These are phyloP conservation scores for Rubia yunnanensis DNA, from an alignment of 257 asterid species.

Conservation along the genomic window DNA sequence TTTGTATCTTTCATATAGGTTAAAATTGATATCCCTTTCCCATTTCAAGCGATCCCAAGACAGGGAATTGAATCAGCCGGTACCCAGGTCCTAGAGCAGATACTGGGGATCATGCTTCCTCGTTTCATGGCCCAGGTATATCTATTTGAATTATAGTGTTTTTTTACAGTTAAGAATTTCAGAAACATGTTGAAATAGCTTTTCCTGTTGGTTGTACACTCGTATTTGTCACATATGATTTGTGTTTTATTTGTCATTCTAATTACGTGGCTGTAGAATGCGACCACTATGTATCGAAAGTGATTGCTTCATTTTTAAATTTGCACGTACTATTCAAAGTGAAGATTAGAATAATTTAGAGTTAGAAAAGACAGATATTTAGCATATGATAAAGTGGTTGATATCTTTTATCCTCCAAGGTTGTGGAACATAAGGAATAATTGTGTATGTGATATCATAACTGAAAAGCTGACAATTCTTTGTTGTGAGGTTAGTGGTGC, in stretches of 20 bases:
- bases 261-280: background rate
- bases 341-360: background rate
- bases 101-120: conserved; percentile 86
- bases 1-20: conserved; percentile 42
- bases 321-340: background rate
- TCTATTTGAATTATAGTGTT: background rate
- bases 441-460: background rate
- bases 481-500: background rate
- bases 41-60: conserved; percentile 78
- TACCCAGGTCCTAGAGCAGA: conserved; percentile 73
- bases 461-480: background rate
- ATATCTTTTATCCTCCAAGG: background rate
- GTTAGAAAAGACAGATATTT: background rate
- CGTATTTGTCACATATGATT: background rate
- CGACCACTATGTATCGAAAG: background rate
- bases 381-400: background rate
- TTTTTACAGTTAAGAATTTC: background rate
- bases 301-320: background rate
- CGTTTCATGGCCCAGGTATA: conserved; percentile 88
- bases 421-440: background rate
- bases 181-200: background rate
- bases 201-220: background rate
- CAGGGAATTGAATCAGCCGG: conserved; percentile 83
- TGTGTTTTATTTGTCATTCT: background rate
- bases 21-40: conserved; percentile 76